These are phyloP conservation scores for Phytophthora pini DNA, from an alignment of 352 stramenopile species.

Conservation along the genomic window DNA sequence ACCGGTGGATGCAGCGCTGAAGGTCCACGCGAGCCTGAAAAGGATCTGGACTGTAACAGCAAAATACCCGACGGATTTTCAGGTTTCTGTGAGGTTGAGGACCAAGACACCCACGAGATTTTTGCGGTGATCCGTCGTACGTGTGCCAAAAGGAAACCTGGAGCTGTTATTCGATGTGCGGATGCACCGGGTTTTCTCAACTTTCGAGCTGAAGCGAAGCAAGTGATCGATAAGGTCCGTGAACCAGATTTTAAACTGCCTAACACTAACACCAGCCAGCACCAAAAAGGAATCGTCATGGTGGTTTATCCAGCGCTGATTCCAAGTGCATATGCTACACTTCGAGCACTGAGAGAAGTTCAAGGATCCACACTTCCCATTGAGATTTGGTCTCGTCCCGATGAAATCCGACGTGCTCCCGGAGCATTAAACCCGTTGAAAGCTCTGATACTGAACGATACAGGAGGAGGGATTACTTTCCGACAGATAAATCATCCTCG, in stretches of 20 bases:
- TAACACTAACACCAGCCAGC: background rate
- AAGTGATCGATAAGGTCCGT: background rate
- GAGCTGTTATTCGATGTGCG: background rate
- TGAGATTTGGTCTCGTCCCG: slow-evolving; percentile 60
- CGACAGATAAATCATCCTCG: slow-evolving; percentile 28
- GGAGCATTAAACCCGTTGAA: slow-evolving; percentile 16
- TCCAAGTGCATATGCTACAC: slow-evolving; percentile 45
- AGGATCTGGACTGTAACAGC: slow-evolving; percentile 49
- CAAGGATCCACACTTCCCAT: slow-evolving; percentile 50
- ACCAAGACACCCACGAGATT: background rate
- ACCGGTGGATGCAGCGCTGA: slow-evolving; percentile 48
- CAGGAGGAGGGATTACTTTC: slow-evolving; percentile 44
- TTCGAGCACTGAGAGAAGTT: slow-evolving; percentile 18
- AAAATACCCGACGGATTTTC: background rate
- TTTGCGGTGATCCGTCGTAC: background rate
- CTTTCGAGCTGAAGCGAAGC: background rate
- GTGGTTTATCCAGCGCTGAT: slow-evolving; percentile 68
- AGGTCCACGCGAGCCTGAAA: slow-evolving; percentile 39
- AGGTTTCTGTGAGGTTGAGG: background rate
- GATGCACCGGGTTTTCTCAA: background rate
- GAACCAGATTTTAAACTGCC: background rate
- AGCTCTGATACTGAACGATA: slow-evolving; percentile 21
- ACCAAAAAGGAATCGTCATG: slow-evolving; percentile 51
- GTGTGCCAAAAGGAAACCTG: background rate
- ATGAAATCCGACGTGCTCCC: slow-evolving; percentile 28